These are phyloP conservation scores for Eucalyptus curtisii DNA, from an alignment of 345 rosid genomes.

Conservation along the genomic window DNA sequence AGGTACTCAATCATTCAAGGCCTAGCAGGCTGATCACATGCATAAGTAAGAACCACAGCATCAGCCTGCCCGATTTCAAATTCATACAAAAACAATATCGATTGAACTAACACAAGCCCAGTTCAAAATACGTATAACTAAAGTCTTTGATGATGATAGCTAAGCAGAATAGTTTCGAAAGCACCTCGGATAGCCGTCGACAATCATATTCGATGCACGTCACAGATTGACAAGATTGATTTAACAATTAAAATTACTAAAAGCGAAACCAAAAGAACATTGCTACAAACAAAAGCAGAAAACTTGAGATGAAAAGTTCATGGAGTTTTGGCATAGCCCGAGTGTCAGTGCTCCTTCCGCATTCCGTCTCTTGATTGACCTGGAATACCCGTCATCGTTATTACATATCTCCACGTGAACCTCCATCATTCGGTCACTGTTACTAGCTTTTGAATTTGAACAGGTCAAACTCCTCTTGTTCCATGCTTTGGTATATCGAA, in stretches of 20 bases:
- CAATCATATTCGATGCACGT: constrained; percentile 61
- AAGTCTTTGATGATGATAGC: constrained; percentile 1
- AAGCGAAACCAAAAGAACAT: background rate
- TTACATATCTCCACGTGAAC: background rate
- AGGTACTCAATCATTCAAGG: constrained; percentile 44
- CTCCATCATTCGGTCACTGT: background rate
- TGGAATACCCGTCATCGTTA: background rate
- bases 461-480: background rate
- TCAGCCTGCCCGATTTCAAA: constrained; percentile 39
- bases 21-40: constrained; percentile 50
- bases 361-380: background rate
- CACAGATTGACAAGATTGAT: background rate
- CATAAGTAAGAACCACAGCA: constrained; percentile 69
- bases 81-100: background rate
- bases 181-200: constrained; percentile 73
- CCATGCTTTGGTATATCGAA: background rate
- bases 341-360: background rate
- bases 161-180: background rate
- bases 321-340: background rate
- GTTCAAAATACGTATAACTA: background rate
- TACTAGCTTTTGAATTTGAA: background rate
- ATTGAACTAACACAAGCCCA: background rate
- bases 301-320: background rate
- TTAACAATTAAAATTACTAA: background rate
- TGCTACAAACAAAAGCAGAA: background rate